Base-by-base conservation (phyloP, 2,329 filamentous ascomycete genomes). In the Ophiostoma sp. region DNA sequence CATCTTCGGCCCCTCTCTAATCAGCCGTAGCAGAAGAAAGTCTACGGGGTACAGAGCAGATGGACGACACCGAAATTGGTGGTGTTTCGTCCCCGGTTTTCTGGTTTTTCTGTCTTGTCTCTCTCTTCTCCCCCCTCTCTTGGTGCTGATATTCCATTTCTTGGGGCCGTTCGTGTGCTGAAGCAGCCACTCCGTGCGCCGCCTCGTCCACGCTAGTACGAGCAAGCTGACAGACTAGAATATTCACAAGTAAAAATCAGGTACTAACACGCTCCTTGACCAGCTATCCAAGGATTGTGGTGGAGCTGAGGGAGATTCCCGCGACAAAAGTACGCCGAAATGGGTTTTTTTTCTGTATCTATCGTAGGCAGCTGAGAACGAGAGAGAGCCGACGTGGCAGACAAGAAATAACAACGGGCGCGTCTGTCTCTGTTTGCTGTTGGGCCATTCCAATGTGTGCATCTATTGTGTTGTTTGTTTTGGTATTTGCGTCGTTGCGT, bases 261-360 rank as follows among this genome's bases (percentile, higher is more conserved):
- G 2, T 27, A 49, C 14, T 49, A 16, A 5, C 7, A 16, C 47
- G 7, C 47, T 49, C 47, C 47, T n/a, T 55, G 49, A 36, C 49
- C 49, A 55, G 49, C 49, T 55, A 18, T 55, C 49, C 49, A 55
- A 55, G 49, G 49, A 55, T 55, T 14, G 45, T 11, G 49, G 49
- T 55, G 49, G 49, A 55, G 49, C 49, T 55, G 49, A 55, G 49
- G 49, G 49, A 55, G 49, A 55, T 55, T 55, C 27, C 7, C 49
- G 8, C 49, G 49, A 27, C 49, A 36, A 55, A 55, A 55, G 49
- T 55, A 55, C 49, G 49, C 49, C 49, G 49, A 55, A n/a, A 9
- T 27, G 27, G 27, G 27, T 27, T 27, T 27, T 27, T 27, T 27
- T 27, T 27, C 2, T 27, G 27, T 27, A 27, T 27, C 27, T 27